phyloP scores from a whole-genome alignment of 2,329 filamentous ascomycete species.

The Daldinia sp. region DNA sequence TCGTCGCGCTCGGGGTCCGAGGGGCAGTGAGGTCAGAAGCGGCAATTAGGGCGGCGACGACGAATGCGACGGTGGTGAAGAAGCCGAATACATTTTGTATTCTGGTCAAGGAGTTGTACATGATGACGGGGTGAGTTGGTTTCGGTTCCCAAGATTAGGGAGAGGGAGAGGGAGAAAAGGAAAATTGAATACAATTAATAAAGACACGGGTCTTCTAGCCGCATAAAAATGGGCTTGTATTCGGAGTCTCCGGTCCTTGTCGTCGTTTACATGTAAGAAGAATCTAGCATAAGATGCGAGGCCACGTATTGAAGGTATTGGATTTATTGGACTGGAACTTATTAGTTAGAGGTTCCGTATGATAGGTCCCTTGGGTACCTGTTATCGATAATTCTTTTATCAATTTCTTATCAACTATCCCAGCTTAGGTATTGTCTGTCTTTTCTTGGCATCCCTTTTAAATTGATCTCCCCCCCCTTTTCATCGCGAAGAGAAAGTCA shows the following conservation, averaged over 20 bases:
- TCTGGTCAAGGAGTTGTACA: constrained; percentile 89
- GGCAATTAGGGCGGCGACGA: constrained; percentile 80
- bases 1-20: constrained; percentile 70
- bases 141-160: constrained; percentile 9
- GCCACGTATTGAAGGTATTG: constrained; percentile 40
- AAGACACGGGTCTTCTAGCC: neutral
- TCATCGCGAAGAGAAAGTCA: too few relatives aligned
- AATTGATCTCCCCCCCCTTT: too few relatives aligned
- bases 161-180: neutral
- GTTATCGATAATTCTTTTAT: constrained; percentile 37
- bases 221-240: neutral
- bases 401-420: constrained; percentile 33
- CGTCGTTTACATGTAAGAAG: constrained; percentile 5
- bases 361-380: too few relatives aligned
- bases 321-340: too few relatives aligned
- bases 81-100: constrained; percentile 95
- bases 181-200: neutral
- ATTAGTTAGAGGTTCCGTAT: too few relatives aligned
- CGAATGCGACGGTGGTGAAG: constrained; percentile 93
- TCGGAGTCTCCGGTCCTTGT: constrained; percentile 3
- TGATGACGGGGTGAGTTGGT: constrained; percentile 60
- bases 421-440: neutral
- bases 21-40: constrained; percentile 77
- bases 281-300: constrained; percentile 13
- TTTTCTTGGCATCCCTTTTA: neutral